phyloP scores from a whole-genome alignment of 2,329 filamentous ascomycete genomes.

The Xylariales sp. region DNA sequence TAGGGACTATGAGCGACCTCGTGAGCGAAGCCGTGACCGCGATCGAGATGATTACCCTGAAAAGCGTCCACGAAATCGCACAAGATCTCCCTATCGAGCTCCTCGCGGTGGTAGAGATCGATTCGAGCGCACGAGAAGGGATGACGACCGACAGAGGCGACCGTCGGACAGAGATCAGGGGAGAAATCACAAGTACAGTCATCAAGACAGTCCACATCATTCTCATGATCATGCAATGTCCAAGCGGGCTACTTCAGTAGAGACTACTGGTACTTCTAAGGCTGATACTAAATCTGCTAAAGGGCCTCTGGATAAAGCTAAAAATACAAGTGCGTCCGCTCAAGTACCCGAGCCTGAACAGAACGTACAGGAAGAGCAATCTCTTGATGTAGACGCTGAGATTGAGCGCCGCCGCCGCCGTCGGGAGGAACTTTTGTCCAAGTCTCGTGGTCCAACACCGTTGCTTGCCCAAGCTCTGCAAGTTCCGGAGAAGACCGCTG shows the following conservation, averaged over 20 bases:
- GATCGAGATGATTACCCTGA: constrained; percentile 46
- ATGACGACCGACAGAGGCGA: constrained; percentile 19
- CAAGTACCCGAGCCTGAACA: constrained; percentile 33
- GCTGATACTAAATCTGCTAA: constrained; percentile 64
- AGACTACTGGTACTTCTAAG: constrained; percentile 54
- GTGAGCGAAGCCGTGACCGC: constrained; percentile 43
- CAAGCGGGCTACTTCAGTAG: constrained; percentile 57
- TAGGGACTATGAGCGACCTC: constrained; percentile 20
- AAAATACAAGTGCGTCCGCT: constrained; percentile 15
- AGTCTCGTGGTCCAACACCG: constrained; percentile 69
- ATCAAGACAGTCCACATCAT: constrained; percentile 41
- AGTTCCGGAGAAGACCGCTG: constrained; percentile 52
- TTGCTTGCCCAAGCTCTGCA: constrained; percentile 72
- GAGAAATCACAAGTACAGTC: constrained; percentile 36
- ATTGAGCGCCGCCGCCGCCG: constrained; percentile 81
- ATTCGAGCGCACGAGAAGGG: constrained; percentile 16
- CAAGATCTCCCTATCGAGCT: constrained; percentile 24
- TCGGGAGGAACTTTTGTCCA: constrained; percentile 80
- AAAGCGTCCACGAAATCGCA: constrained; percentile 48
- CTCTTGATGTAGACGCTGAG: constrained; percentile 75
- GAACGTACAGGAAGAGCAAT: constrained; percentile 46
- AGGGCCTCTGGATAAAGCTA: constrained; percentile 47
- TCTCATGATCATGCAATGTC: constrained; percentile 55
- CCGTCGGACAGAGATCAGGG: constrained; percentile 24
- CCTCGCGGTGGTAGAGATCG: constrained; percentile 23